Conservation (phyloP, 345 rosid species). For the Gossypium raimondii region DNA sequence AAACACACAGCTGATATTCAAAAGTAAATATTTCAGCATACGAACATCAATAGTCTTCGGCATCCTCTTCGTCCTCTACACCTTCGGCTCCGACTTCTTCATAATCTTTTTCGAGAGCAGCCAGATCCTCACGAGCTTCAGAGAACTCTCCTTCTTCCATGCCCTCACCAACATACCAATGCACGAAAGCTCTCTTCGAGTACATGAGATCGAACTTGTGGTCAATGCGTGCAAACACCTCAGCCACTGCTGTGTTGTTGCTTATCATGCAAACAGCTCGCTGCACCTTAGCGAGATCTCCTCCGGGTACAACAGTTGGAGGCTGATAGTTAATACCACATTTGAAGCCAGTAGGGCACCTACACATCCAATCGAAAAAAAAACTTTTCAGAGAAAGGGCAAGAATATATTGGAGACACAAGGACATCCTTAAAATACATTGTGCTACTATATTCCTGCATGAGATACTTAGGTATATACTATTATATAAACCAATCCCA, state of each 20-base stretch:
- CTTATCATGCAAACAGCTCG: constrained; percentile 4
- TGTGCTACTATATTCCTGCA: background rate
- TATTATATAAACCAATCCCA: no score
- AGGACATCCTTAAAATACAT: background rate
- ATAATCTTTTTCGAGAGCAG: background rate
- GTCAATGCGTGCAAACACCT: constrained; percentile 6
- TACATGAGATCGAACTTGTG: constrained; percentile 2
- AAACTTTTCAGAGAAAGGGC: background rate
- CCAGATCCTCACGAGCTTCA: background rate
- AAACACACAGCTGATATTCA: background rate
- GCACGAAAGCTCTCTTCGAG: background rate
- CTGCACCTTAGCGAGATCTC: background rate
- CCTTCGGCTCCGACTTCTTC: constrained; percentile 1
- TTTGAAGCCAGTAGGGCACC: constrained; percentile 2
- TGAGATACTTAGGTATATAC: no score
- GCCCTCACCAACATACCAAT: constrained; percentile 1
- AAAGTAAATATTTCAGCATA: background rate
- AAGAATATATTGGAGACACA: background rate
- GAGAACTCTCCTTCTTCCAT: constrained; percentile 1
- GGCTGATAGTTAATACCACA: constrained; percentile 3
- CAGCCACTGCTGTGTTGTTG: background rate
- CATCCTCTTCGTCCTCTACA: background rate
- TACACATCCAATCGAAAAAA: background rate
- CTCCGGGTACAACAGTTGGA: background rate
- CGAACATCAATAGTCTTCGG: background rate